Conservation (phyloP, 2,329 filamentous ascomycete species). For the Pseudogymnoascus sp. region DNA sequence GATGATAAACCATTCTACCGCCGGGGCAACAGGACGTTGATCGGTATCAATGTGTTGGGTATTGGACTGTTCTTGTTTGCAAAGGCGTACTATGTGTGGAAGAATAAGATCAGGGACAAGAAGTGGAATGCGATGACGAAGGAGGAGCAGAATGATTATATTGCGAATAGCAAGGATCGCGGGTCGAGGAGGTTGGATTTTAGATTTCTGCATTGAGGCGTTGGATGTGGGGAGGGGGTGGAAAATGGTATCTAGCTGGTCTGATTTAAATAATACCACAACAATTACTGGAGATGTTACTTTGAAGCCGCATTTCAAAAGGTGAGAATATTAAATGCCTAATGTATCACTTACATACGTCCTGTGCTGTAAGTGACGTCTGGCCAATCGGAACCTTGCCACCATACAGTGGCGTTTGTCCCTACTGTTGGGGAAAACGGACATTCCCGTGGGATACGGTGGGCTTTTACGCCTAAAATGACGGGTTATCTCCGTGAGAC, state of each 20-base stretch:
- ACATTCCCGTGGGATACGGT: too few relatives aligned
- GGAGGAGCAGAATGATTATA: conserved; percentile 39
- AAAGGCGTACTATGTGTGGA: conserved; percentile 40
- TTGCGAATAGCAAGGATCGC: conserved; percentile 30
- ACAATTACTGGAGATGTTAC: background rate
- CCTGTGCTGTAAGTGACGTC: background rate
- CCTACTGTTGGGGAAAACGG: too few relatives aligned
- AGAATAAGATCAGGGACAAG: conserved; percentile 35
- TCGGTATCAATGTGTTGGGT: conserved; percentile 40
- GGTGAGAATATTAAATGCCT: background rate
- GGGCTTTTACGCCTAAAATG: too few relatives aligned
- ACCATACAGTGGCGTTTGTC: background rate
- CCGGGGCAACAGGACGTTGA: conserved; percentile 46
- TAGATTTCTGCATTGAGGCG: conserved; percentile 28
- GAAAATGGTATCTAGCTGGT: background rate
- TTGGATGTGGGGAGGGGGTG: background rate
- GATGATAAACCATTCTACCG: conserved; percentile 44
- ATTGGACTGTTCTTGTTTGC: conserved; percentile 36
- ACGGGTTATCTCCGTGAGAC: too few relatives aligned
- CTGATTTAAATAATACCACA: background rate
- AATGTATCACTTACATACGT: background rate
- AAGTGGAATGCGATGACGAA: conserved; percentile 38
- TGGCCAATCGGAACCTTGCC: background rate
- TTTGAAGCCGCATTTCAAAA: background rate
- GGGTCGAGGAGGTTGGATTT: conserved; percentile 34